Evolutionary conservation across 2,329 filamentous ascomycete genomes (phyloP).

Genomic region (Alternaria sp.): DNA sequence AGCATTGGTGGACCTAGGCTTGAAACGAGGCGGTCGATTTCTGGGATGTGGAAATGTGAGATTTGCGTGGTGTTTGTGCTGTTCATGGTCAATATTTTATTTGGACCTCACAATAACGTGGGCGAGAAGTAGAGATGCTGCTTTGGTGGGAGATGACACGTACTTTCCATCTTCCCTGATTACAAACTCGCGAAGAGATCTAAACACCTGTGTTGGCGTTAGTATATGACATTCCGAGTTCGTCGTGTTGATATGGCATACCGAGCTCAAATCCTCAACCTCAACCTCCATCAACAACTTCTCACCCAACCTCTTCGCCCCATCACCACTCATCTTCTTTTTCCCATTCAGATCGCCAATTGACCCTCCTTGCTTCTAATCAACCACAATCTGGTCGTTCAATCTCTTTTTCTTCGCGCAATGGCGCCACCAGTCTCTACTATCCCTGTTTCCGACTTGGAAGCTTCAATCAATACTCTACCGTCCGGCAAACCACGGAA

Average conservation of each 20-base stretch:
- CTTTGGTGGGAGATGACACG: background rate
- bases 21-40: slow-evolving; percentile 55
- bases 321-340: slow-evolving; percentile 33
- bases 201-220: slow-evolving; percentile 50
- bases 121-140: background rate
- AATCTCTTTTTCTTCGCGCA: background rate
- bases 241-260: slow-evolving; percentile 18
- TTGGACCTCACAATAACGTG: background rate
- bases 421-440: slow-evolving; percentile 66
- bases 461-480: slow-evolving; percentile 61
- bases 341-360: slow-evolving; percentile 9
- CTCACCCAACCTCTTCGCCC: slow-evolving; percentile 60
- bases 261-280: slow-evolving; percentile 43
- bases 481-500: slow-evolving; percentile 63
- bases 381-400: background rate
- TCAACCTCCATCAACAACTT: slow-evolving; percentile 58
- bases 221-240: background rate
- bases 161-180: slow-evolving; percentile 22
- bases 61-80: slow-evolving; percentile 4
- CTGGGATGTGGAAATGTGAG: slow-evolving; percentile 54
- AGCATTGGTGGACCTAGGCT: slow-evolving; percentile 44
- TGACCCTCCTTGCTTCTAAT: background rate
- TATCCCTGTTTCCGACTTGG: slow-evolving; percentile 63
- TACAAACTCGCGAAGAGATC: slow-evolving; percentile 46
- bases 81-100: background rate